phyloP scores from a whole-genome alignment of 257 asterid species.

The Primulina huaijiensis region DNA sequence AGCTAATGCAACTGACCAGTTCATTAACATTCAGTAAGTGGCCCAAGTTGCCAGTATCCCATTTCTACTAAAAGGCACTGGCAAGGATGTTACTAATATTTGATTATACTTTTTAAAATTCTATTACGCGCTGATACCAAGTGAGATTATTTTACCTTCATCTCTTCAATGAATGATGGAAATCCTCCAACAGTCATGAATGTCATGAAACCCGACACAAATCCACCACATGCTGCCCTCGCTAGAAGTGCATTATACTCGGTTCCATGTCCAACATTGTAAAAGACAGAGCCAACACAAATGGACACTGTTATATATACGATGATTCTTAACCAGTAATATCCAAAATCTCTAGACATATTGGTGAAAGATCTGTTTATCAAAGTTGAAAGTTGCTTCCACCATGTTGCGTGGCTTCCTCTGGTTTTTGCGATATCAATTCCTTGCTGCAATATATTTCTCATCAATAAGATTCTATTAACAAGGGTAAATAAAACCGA shows the following conservation, averaged over 20 bases:
- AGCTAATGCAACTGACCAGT: neutral
- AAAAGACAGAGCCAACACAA: conserved; percentile 75
- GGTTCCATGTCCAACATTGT: conserved; percentile 50
- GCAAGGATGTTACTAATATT: neutral
- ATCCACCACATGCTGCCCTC: conserved; percentile 86
- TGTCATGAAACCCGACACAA: conserved; percentile 84
- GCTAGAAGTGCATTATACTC: conserved; percentile 53
- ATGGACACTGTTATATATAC: conserved; percentile 59
- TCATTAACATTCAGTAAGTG: neutral
- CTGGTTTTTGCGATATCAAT: conserved; percentile 27
- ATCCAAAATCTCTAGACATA: conserved; percentile 86
- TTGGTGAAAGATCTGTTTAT: conserved; percentile 67
- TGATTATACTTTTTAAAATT: neutral
- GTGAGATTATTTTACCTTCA: conserved; percentile 48
- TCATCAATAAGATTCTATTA: neutral
- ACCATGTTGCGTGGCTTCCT: conserved; percentile 71
- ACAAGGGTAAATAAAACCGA: neutral
- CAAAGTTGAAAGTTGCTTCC: conserved; percentile 58
- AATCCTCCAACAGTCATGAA: conserved; percentile 97
- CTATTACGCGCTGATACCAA: neutral
- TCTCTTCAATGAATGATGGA: conserved; percentile 94
- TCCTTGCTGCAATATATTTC: conserved; percentile 39
- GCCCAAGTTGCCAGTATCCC: neutral
- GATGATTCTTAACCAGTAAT: conserved; percentile 75
- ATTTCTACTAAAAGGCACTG: neutral